Conservation (phyloP, 495 filamentous ascomycete genomes). For the Neurospora hispaniola region DNA sequence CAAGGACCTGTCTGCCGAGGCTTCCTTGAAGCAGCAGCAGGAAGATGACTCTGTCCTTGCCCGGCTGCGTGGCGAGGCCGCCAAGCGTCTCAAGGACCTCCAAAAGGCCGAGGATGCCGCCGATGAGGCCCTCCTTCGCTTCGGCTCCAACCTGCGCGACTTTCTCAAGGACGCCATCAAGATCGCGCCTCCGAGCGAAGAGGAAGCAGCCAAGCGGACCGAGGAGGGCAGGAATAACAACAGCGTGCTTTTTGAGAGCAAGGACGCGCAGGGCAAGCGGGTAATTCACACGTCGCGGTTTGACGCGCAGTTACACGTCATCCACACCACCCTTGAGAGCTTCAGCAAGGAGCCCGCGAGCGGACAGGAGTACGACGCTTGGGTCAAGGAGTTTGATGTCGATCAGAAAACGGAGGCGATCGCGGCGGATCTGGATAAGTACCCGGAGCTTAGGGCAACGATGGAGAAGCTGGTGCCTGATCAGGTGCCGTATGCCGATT, state of each 20-base stretch:
- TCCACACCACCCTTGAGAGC: constrained; percentile 76
- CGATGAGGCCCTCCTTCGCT: constrained; percentile 88
- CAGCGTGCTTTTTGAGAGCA: constrained; percentile 78
- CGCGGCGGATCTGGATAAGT: constrained; percentile 70
- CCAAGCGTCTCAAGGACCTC: constrained; percentile 79
- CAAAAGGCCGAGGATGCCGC: constrained; percentile 95
- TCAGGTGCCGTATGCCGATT: constrained; percentile 73
- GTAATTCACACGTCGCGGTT: constrained; percentile 90
- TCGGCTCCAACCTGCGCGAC: constrained; percentile 81
- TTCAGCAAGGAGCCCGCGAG: constrained; percentile 68
- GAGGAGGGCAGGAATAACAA: constrained; percentile 12
- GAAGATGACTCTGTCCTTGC: constrained; percentile 71
- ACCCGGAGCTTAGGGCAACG: constrained; percentile 73
- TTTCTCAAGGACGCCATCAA: constrained; percentile 87
- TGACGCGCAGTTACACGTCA: constrained; percentile 90
- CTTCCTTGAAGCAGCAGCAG: constrained; percentile 42
- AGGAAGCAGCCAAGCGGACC: constrained; percentile 20
- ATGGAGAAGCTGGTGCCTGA: constrained; percentile 97
- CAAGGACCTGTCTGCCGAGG: constrained; percentile 35
- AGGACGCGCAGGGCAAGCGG: constrained; percentile 77
- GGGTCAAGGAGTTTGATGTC: constrained; percentile 65
- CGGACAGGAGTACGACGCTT: constrained; percentile 62
- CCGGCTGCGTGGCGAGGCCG: constrained; percentile 71
- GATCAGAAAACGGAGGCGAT: constrained; percentile 82
- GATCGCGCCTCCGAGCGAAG: constrained; percentile 55